Base-by-base conservation (phyloP, 2,329 filamentous ascomycete species). In the Apiospora malaysiana region DNA sequence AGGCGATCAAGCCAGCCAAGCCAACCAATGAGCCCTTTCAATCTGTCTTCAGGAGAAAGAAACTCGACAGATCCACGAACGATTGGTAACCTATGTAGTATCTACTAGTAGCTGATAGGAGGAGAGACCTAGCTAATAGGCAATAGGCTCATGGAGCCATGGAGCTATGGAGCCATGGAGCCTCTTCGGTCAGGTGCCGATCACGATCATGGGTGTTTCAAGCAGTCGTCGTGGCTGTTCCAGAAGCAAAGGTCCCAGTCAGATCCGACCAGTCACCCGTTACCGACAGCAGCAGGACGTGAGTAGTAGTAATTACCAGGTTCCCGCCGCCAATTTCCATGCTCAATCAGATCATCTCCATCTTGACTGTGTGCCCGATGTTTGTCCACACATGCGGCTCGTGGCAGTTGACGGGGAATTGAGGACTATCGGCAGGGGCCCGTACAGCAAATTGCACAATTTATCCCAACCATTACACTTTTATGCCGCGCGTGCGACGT, bases 121-220 rank as follows among this genome's bases (percentile, higher is more conserved):
- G 32, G n/a, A n/a, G n/a, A n/a, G n/a, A n/a, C n/a, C n/a, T n/a
- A n/a, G n/a, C n/a, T n/a, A n/a, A 59, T 59, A 21, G 51, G 51
- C 51, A 59, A 59, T 59, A 59, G 27, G 51, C 51, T 59, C 51
- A 37, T 59, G 27, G 51, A 21, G 51, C 27, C 25, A 21, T 6
- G 7, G 32, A 32, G 32, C 32, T n/a, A 37, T 59, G 27, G 51
- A 21, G 51, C 27, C 25, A 21, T 6, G 7, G 32, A 32, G 32
- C 32, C 32, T 32, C 32, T 32, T 32, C 25, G 49, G 51, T 59
- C 27, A 59, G 27, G 6, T 32, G 51, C 27, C 51, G 51, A 59
- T 59, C 51, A 10, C 32, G 51, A 59, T 59, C 18, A 32, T 32
- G 51, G 51, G 51, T 37, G 51, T 59, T 59, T 59, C 51, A 37